Conservation (phyloP, 371 early-diverging fungal genomes). For the Mortierella sp. region DNA sequence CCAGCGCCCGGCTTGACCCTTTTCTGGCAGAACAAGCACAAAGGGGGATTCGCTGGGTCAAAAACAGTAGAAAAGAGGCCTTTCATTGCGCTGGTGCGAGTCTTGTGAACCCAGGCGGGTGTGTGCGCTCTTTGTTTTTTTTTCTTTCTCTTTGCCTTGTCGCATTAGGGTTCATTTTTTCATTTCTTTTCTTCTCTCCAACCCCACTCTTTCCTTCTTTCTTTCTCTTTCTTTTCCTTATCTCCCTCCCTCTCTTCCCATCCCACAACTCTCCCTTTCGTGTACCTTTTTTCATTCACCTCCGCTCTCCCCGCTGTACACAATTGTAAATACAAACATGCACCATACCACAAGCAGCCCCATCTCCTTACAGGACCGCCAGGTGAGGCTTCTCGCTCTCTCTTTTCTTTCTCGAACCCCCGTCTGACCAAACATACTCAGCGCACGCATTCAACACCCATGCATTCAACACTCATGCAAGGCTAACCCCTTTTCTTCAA, state of each 20-base stretch:
- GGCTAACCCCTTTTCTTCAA: background rate
- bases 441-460: background rate
- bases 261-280: background rate
- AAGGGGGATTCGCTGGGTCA: conserved; percentile 1
- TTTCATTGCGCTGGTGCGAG: too few species aligned
- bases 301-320: background rate
- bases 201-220: conserved; percentile 1
- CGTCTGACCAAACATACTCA: background rate
- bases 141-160: too few species aligned
- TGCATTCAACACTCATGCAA: background rate
- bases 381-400: background rate
- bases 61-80: background rate
- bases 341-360: background rate
- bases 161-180: background rate
- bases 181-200: background rate
- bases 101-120: too few species aligned
- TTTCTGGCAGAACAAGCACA: background rate
- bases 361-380: background rate
- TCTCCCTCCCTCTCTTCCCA: background rate
- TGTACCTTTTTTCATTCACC: background rate
- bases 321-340: background rate
- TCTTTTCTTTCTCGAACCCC: background rate
- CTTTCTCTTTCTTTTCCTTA: background rate
- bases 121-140: too few species aligned
- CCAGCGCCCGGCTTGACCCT: background rate